phyloP scores from a whole-genome alignment of 371 early-diverging fungal genomes.

The Rhizopus sp. region DNA sequence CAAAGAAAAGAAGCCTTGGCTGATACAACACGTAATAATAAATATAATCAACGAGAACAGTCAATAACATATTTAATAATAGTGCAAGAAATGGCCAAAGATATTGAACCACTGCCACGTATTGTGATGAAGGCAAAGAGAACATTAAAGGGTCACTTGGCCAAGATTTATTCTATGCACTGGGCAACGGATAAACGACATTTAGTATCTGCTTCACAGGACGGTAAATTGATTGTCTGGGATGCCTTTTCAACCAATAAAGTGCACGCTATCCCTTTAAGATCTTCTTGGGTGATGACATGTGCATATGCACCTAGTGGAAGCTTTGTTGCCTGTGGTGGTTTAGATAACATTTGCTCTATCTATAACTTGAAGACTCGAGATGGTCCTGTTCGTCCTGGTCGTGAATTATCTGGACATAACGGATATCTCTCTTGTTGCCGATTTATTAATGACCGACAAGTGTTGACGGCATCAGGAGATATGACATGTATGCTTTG shows the following conservation, averaged over 20 bases:
- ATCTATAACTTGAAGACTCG: conserved; percentile 93
- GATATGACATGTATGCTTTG: conserved; percentile 99
- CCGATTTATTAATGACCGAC: conserved; percentile 91
- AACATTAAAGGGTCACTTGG: conserved; percentile 96
- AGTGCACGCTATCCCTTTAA: conserved; percentile 94
- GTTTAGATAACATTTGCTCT: conserved; percentile 97
- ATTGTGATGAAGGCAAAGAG: conserved; percentile 66
- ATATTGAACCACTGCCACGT: conserved; percentile 75
- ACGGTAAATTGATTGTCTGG: conserved; percentile 99
- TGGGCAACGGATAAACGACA: conserved; percentile 96
- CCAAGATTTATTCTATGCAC: conserved; percentile 99
- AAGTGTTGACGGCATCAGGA: conserved; percentile 93
- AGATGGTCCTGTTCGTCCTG: conserved; percentile 90
- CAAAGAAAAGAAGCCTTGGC: conserved; percentile 88
- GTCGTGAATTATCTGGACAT: conserved; percentile 92
- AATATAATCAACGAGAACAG: background rate
- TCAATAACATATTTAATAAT: conserved; percentile 14
- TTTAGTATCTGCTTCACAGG: conserved; percentile 97
- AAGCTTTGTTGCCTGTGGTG: conserved; percentile 98
- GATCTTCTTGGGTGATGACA: conserved; percentile 99
- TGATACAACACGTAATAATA: conserved; percentile 87
- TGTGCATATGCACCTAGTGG: conserved; percentile 98
- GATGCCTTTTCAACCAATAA: conserved; percentile 98
- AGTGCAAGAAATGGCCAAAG: conserved; percentile 56
- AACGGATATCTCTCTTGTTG: conserved; percentile 97